Percentiles rank a stretch among this genome's conserved stretches.
Conservation (phyloP, 202 grass and related monocot genomes). For the Setaria viridis region DNA sequence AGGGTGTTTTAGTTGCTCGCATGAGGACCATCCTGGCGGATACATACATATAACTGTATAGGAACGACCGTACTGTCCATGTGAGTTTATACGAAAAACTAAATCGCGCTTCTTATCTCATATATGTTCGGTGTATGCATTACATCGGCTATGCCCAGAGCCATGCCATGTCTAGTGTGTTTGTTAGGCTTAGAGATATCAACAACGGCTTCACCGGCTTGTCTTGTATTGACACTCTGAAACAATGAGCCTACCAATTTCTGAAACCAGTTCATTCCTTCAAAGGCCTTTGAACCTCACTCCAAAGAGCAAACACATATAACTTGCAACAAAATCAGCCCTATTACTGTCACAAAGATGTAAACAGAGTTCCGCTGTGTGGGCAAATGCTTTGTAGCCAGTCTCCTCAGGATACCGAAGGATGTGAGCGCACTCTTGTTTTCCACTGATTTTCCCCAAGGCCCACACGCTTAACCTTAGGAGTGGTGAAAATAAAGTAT, state of each 20-base stretch:
- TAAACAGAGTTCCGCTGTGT: slow-evolving; percentile 1
- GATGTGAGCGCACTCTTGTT: slow-evolving; percentile 45
- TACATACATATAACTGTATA: no score
- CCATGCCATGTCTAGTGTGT: no score
- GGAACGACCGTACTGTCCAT: no score
- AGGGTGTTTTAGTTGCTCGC: no score
- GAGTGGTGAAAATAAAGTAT: slow-evolving; percentile 48
- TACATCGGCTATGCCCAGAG: no score
- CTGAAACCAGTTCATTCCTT: slow-evolving; percentile 37
- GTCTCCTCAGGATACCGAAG: slow-evolving; percentile 29
- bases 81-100: no score
- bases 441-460: slow-evolving; percentile 29
- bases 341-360: slow-evolving; percentile 19
- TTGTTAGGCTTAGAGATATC: slow-evolving; percentile 17
- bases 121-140: no score
- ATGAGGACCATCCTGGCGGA: no score
- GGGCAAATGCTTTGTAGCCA: slow-evolving; percentile 40
- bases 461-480: slow-evolving; percentile 47
- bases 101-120: no score
- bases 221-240: slow-evolving; percentile 48
- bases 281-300: slow-evolving; percentile 28
- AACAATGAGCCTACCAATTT: slow-evolving; percentile 31
- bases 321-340: slow-evolving; percentile 43
- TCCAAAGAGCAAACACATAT: slow-evolving; percentile 36
- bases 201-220: slow-evolving; percentile 45